Evolutionary conservation across 345 rosid species (phyloP), one percentile per base, ranked within the genome.

Genomic region (Erucastrum elatum): DNA sequence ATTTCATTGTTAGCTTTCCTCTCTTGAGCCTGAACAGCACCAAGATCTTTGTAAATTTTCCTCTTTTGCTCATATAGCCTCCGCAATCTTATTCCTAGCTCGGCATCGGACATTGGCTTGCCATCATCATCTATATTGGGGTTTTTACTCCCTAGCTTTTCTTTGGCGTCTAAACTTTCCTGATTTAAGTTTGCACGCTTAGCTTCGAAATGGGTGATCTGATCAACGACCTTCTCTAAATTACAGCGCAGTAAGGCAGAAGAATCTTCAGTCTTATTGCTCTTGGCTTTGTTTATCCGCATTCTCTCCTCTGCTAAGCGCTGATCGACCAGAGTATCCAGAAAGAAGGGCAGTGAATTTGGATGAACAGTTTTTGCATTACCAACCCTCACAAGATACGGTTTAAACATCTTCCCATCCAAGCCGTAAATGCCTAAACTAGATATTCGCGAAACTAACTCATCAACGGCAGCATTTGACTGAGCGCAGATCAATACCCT

Each of bases 381-480:
- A 72, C 98, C 98, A 71, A 94, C 98, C 84, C 98, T 88, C 25
- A 94, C 98, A 81, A 94, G 92, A 83, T 91, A 92, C 13, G 98
- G 98, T 81, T 88, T 90, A 86, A 88, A 94, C 89, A 75, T 87
- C 87, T 87, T 86, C 64, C 98, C 98, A 84, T 92, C 93, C 68
- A 87, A 70, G n/a, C 95, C 95, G 75, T 87, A 85, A 49, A 94
- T 96, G 55, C 98, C 97, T 81, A 86, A 86, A 76, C 82, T 82
- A 58, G 89, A 83, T 80, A 94, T 88, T 76, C 98, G 88, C 74
- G 95, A 88, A 62, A 94, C 98, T 81, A 94, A 81, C 82, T 94
- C 98, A 84, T 94, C 98, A 84, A 94, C 98, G 41, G 98, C 98
- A 66, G 98, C 98, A 87, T 94, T 94, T 73, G 98, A 94, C 82